Base-by-base conservation (phyloP, 208 protist species). In the Angomonas deanei region DNA sequence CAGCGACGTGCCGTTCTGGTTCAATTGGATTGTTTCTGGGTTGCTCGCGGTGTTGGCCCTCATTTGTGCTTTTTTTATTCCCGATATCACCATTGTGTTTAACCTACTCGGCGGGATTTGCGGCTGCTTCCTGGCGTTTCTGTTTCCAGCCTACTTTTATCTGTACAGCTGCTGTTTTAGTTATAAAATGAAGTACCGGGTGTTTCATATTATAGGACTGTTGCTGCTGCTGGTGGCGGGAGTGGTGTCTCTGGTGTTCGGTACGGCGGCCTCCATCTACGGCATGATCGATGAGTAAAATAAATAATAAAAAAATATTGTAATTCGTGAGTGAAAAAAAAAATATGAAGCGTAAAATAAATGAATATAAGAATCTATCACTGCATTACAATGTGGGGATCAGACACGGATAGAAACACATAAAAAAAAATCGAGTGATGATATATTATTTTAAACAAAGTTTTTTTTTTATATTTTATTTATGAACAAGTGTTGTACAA, bases 21-120 rank as follows among this genome's bases (percentile, higher is more conserved):
- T 83, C 31, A 80, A 88, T 69, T 74, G 47, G 42, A 11, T 80
- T 10, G 46, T 93, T 21, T 81, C 72, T 53, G 68, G 48, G 24
- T 61, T 72, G 30, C 57, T 93, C 8, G 38, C 82, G 4, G 26
- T 87, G 13, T 49, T 74, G 23, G 84, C 82, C 3, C 77, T 93
- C 31, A 66, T 95, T 32, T 78, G 74, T 30, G 86, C 76, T 46
- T 64, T 95, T 33, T 84, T 92, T 55, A 86, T 95, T 52, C 86
- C 83, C 2, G 61, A 83, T 52, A 85, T 95, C 56, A 79, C 71
- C 34, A 80, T 88, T 15, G 86, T 95, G 24, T 95, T 95, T 61
- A 64, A 53, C 36, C 70, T 95, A 6, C 69, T 93, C 38, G 88
- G 88, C 27, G 76, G 76, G 24, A 66, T 93, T 49, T 85, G 76